Percentiles rank a stretch among this genome's conserved stretches.
These are phyloP conservation scores for Eucalyptus albens DNA, from an alignment of 345 rosid genomes.

Conservation along the genomic window DNA sequence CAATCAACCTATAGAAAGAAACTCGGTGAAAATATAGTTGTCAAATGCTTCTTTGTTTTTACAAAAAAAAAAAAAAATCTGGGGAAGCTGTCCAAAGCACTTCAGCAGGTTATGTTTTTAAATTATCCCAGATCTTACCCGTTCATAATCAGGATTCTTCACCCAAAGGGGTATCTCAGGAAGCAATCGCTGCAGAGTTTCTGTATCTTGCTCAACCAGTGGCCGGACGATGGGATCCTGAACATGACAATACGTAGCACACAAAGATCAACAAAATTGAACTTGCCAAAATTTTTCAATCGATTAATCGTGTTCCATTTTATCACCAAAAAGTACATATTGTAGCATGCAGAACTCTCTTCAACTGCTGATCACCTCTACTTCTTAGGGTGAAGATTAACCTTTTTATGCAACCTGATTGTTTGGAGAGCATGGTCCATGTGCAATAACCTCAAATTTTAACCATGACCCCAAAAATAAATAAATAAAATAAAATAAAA, in stretches of 20 bases:
- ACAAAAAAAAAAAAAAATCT: background rate
- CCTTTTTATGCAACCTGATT: background rate
- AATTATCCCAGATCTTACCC: slow-evolving; percentile 28
- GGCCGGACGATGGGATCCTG: slow-evolving; percentile 76
- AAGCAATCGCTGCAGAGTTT: slow-evolving; percentile 63
- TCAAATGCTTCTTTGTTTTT: background rate
- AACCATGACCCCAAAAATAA: background rate
- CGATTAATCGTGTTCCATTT: background rate
- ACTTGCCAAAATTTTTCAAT: background rate
- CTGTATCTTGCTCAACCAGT: slow-evolving; percentile 62
- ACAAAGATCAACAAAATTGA: background rate
- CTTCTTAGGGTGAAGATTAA: background rate
- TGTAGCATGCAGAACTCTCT: background rate
- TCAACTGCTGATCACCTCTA: background rate
- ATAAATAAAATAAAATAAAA: background rate
- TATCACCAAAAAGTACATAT: background rate
- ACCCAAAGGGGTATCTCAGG: slow-evolving; percentile 97
- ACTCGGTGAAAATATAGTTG: background rate
- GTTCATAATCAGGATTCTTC: slow-evolving; percentile 85
- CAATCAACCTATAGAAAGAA: slow-evolving; percentile 56
- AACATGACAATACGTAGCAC: background rate
- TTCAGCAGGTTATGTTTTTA: background rate
- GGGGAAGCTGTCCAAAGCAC: background rate
- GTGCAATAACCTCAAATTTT: background rate
- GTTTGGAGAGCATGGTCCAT: background rate